These are phyloP conservation scores for Nicotiana attenuata DNA, from an alignment of 257 asterid genomes.

Conservation along the genomic window DNA sequence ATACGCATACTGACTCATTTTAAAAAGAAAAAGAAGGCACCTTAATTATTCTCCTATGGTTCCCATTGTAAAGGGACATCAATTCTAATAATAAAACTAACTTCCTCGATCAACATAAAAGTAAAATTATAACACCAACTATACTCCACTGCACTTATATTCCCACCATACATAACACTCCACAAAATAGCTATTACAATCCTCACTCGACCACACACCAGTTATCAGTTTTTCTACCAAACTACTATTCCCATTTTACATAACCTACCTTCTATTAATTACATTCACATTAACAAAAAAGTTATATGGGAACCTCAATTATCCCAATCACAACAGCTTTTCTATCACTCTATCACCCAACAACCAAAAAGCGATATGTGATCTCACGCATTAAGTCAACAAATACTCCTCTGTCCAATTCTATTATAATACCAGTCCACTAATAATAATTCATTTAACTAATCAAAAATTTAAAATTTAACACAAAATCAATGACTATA, in stretches of 20 bases:
- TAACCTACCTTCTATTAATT: not conserved
- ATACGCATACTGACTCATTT: no score
- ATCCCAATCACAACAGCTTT: not conserved
- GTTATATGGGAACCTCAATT: not conserved
- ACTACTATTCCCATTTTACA: not conserved
- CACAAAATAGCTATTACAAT: not conserved
- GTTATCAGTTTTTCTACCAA: not conserved
- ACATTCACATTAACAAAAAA: not conserved
- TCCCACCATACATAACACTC: no score
- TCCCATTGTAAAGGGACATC: no score
- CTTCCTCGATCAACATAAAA: no score
- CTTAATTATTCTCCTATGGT: no score
- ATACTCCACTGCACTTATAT: no score
- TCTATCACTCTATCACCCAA: not conserved
- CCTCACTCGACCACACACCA: not conserved
- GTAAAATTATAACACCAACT: no score
- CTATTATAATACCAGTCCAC: no score
- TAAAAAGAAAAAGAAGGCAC: no score
- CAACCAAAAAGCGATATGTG: not conserved
- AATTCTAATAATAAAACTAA: no score
- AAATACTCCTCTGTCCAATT: not conserved
- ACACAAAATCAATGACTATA: constrained; percentile 8
- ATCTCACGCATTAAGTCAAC: not conserved
- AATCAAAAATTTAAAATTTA: not conserved
- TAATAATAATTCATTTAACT: not conserved